A percentile compares a stretch with the other conserved stretches of the same genome.
Evolutionary conservation across 1,284 basidiomycete genomes (phyloP).

Genomic region (Clitocybe nebularis): DNA sequence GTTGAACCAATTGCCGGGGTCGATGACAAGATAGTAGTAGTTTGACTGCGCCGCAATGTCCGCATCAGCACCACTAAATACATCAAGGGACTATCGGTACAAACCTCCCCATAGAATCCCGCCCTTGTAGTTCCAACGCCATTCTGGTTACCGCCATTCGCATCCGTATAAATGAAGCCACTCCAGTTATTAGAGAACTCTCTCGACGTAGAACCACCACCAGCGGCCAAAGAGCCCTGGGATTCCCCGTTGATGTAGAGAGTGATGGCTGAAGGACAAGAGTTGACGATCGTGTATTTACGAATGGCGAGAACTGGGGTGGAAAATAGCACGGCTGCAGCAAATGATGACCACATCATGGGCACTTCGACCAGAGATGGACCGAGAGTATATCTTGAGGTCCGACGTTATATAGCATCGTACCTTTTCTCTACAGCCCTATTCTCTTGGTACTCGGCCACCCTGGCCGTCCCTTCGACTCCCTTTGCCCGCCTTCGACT

Average conservation of each 20-base stretch:
- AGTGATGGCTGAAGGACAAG: constrained; percentile 15
- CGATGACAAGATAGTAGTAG: constrained; percentile 27
- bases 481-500: too few relatives aligned
- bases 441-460: too few relatives aligned
- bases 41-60: constrained; percentile 15
- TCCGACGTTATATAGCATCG: too few relatives aligned
- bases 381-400: too few relatives aligned
- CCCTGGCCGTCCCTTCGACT: too few relatives aligned
- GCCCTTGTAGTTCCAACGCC: constrained; percentile 15
- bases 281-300: constrained; percentile 9
- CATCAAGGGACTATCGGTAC: background rate
- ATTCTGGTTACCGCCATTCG: constrained; percentile 16
- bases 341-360: too few relatives aligned
- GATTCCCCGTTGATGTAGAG: constrained; percentile 17
- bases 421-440: too few relatives aligned
- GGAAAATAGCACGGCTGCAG: too few relatives aligned
- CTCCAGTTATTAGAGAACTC: background rate
- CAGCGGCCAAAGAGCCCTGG: constrained; percentile 9
- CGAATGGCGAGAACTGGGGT: background rate
- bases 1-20: constrained; percentile 23
- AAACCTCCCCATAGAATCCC: constrained; percentile 16
- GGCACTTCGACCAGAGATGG: too few relatives aligned
- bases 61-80: background rate
- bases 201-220: background rate
- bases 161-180: constrained; percentile 17